Evolutionary conservation across 139 green algal species (phyloP).

Genomic region (Chlamydomonas sphaeroides): DNA sequence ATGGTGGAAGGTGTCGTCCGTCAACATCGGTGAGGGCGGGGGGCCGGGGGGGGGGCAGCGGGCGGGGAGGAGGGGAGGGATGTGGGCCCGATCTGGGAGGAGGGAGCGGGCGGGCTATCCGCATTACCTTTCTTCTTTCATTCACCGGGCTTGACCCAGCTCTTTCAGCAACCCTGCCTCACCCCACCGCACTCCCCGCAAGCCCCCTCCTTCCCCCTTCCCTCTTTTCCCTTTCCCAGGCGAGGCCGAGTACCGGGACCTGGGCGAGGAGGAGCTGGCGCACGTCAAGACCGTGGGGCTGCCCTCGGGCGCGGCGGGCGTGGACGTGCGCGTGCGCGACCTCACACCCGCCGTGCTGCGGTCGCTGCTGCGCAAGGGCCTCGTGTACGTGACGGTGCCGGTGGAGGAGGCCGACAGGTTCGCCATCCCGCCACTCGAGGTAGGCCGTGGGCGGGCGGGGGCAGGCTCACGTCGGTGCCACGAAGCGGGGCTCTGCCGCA

Average conservation of each 20-base stretch:
- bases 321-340: conserved; percentile 38
- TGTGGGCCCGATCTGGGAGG: no score
- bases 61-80: no score
- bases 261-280: conserved; percentile 78
- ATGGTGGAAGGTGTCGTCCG: conserved; percentile 86
- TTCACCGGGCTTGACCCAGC: no score
- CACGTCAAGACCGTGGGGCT: conserved; percentile 60
- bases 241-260: conserved; percentile 77
- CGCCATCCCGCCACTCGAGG: conserved; percentile 86
- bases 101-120: no score
- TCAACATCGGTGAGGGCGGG: conserved; percentile 79
- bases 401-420: conserved; percentile 83
- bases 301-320: background rate
- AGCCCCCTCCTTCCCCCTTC: background rate
- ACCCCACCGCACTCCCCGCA: background rate
- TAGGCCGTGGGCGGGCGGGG: no score
- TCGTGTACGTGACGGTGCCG: conserved; percentile 92
- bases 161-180: no score
- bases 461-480: no score
- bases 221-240: conserved; percentile 48
- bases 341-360: conserved; percentile 47
- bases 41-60: background rate
- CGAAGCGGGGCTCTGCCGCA: no score
- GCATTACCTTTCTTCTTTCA: no score
- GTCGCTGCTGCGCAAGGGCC: conserved; percentile 62